Conservation (phyloP, 1,284 basidiomycete species). For the Peniophora sp. region DNA sequence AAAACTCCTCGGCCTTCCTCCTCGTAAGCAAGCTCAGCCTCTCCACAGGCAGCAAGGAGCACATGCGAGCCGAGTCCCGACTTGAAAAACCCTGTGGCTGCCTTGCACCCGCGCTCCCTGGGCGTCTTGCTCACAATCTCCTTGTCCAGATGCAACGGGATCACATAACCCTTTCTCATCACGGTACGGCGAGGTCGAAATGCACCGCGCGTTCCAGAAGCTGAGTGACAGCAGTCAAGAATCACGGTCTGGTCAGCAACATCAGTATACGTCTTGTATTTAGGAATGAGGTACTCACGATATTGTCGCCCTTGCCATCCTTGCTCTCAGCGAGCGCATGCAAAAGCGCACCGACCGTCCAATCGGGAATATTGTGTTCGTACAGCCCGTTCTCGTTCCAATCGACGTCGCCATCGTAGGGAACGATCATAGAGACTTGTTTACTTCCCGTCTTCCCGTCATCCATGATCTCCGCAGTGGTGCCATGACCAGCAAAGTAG, state of each 20-base stretch:
- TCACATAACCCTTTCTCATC: not conserved
- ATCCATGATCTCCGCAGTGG: too few relatives aligned
- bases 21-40: not conserved
- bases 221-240: constrained; percentile 30
- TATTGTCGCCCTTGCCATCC: constrained; percentile 23
- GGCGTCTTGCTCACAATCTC: not conserved
- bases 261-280: not conserved
- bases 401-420: not conserved
- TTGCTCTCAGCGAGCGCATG: constrained; percentile 18
- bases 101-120: not conserved
- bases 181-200: not conserved
- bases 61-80: not conserved
- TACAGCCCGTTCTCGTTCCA: too few relatives aligned
- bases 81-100: not conserved
- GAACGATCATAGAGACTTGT: not conserved
- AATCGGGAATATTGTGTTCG: constrained; percentile 24
- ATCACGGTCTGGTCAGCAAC: constrained; percentile 23
- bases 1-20: not conserved
- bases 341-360: constrained; percentile 19
- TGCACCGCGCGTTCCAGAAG: not conserved
- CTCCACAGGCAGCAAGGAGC: not conserved
- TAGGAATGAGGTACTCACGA: constrained; percentile 16
- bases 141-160: not conserved
- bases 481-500: constrained; percentile 30
- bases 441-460: not conserved